Evolutionary conservation across 768 basidiomycete species (phyloP).

Genomic region (Polyporus arcularius): DNA sequence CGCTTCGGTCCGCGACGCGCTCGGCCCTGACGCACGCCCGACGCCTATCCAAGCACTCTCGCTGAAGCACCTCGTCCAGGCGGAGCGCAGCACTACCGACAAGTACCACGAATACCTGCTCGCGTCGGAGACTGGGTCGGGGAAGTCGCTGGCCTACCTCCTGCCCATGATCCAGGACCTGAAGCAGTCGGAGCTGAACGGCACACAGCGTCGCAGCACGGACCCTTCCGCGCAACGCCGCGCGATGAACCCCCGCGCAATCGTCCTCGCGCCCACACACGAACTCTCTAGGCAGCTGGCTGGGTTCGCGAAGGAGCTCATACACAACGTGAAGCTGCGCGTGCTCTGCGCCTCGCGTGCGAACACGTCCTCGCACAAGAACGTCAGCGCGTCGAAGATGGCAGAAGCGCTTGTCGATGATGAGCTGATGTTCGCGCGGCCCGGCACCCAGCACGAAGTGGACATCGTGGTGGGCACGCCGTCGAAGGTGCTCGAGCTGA

Average conservation of each 20-base stretch:
- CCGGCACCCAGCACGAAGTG: conserved; percentile 32
- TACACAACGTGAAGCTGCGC: conserved; percentile 77
- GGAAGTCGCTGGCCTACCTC: conserved; percentile 90
- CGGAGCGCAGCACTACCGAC: conserved; percentile 31
- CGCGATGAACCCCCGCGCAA: conserved; percentile 67
- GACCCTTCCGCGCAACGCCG: conserved; percentile 15
- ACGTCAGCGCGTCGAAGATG: conserved; percentile 53
- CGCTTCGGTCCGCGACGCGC: conserved; percentile 52
- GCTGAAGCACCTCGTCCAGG: conserved; percentile 60
- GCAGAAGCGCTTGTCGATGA: conserved; percentile 31
- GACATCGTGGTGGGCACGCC: conserved; percentile 70
- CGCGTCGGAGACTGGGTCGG: conserved; percentile 89
- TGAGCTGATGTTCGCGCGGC: conserved; percentile 25
- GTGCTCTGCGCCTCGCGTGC: conserved; percentile 68
- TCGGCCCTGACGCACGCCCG: conserved; percentile 59
- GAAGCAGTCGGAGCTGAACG: conserved; percentile 59
- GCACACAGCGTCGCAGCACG: not conserved
- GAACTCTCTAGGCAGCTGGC: conserved; percentile 85
- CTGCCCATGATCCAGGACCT: conserved; percentile 80
- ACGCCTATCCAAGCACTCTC: conserved; percentile 82
- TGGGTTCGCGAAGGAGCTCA: conserved; percentile 67
- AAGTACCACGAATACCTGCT: conserved; percentile 58
- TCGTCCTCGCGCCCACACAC: conserved; percentile 87
- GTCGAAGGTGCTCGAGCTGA: conserved; percentile 62
- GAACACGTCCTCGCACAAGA: conserved; percentile 39